phyloP scores from a whole-genome alignment of 2,329 filamentous ascomycete genomes.

The Talaromyces sp. region DNA sequence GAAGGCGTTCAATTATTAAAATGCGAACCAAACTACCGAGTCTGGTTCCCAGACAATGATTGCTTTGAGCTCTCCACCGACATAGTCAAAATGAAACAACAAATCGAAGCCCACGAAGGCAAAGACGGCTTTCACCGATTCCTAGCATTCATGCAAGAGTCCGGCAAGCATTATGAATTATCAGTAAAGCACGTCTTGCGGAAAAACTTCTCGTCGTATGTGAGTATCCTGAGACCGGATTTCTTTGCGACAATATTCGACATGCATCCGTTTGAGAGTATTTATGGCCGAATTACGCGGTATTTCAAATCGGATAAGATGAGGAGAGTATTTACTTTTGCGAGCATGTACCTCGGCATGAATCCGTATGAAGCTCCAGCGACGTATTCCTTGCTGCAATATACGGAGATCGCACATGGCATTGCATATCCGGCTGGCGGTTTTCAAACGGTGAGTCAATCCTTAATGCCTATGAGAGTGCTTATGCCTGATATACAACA shows the following conservation, averaged over 20 bases:
- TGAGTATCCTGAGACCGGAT: slow-evolving; percentile 55
- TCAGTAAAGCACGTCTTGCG: slow-evolving; percentile 63
- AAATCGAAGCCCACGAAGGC: slow-evolving; percentile 71
- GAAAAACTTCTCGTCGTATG: slow-evolving; percentile 62
- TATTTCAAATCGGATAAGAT: slow-evolving; percentile 55
- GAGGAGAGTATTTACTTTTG: not conserved
- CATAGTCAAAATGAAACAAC: slow-evolving; percentile 64
- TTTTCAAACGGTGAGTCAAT: not conserved
- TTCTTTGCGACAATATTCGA: slow-evolving; percentile 59
- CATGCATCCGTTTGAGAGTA: slow-evolving; percentile 68
- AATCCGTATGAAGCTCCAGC: not conserved
- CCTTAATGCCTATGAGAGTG: not conserved
- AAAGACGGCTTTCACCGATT: slow-evolving; percentile 69
- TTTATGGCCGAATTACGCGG: slow-evolving; percentile 61
- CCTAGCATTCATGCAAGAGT: slow-evolving; percentile 63
- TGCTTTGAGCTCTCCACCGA: slow-evolving; percentile 61
- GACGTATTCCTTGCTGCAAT: not conserved
- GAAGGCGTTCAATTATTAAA: slow-evolving; percentile 68
- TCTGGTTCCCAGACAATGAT: slow-evolving; percentile 69
- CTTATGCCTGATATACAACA: not conserved
- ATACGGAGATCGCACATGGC: not conserved
- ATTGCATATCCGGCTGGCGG: not conserved
- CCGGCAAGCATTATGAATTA: slow-evolving; percentile 67
- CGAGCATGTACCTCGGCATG: not conserved
- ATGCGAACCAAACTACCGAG: slow-evolving; percentile 72